Percentiles rank a stretch among this genome's conserved stretches.
phyloP scores from a whole-genome alignment of 1,284 basidiomycete species.

The Ustilago lituana region DNA sequence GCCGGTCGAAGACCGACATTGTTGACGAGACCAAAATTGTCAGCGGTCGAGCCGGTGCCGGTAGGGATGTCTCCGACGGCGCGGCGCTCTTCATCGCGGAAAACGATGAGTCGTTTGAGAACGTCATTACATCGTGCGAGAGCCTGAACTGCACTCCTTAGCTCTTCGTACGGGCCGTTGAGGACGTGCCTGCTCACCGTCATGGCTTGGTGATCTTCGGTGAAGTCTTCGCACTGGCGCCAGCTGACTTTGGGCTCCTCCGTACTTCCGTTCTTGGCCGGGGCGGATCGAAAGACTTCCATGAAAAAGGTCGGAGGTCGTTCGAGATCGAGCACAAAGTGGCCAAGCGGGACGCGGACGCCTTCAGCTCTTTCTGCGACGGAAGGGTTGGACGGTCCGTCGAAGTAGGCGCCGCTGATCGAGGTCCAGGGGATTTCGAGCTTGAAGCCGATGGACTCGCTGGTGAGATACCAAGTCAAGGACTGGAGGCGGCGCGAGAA shows the following conservation, averaged over 20 bases:
- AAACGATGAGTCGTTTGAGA: conserved; percentile 30
- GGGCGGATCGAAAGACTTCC: conserved; percentile 55
- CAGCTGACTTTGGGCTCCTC: conserved; percentile 48
- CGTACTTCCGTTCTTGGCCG: conserved; percentile 19
- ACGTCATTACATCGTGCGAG: conserved; percentile 33
- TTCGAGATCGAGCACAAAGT: conserved; percentile 50
- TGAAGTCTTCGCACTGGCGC: conserved; percentile 62
- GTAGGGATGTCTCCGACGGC: conserved; percentile 28
- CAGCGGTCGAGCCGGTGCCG: conserved; percentile 23
- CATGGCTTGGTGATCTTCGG: conserved; percentile 58
- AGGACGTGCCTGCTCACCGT: conserved; percentile 44
- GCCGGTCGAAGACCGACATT: neutral
- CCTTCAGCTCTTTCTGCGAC: conserved; percentile 53
- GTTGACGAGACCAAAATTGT: conserved; percentile 38
- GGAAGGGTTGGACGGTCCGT: conserved; percentile 32
- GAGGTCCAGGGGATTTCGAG: conserved; percentile 55
- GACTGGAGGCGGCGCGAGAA: conserved; percentile 53
- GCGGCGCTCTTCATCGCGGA: conserved; percentile 21
- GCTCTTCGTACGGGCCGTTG: conserved; percentile 55
- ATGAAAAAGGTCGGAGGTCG: conserved; percentile 60
- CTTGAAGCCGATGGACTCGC: conserved; percentile 61
- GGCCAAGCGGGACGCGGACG: conserved; percentile 42
- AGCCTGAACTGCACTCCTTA: conserved; percentile 43
- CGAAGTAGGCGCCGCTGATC: conserved; percentile 37
- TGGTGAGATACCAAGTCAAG: conserved; percentile 54